phyloP scores from a whole-genome alignment of 2,329 filamentous ascomycete species.

The Claviceps humidiphila region DNA sequence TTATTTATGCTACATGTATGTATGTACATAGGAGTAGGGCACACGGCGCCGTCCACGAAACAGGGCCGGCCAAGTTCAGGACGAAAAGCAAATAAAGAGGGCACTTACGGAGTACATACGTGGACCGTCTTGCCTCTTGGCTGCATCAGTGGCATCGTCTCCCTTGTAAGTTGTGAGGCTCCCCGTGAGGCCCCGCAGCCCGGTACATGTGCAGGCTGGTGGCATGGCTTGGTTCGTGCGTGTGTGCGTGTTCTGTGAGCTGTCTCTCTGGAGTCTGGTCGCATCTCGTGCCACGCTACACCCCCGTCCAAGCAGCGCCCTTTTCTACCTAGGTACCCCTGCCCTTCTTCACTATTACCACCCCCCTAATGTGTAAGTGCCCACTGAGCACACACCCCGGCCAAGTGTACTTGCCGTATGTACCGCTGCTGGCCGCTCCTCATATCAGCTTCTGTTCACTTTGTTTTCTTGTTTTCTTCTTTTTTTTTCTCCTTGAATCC shows the following conservation, averaged over 20 bases:
- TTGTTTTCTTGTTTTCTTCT: neutral
- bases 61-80: too few species aligned
- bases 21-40: too few species aligned
- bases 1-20: too few species aligned
- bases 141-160: neutral
- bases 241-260: neutral
- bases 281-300: constrained; percentile 7
- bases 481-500: neutral
- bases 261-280: neutral
- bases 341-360: too few species aligned
- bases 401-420: too few species aligned
- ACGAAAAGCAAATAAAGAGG: too few species aligned
- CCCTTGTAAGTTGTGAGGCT: neutral
- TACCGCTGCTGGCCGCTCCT: too few species aligned
- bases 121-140: neutral
- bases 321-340: neutral
- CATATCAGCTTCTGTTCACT: neutral
- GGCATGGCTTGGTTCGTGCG: neutral
- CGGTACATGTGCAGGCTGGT: neutral
- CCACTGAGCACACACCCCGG: too few species aligned
- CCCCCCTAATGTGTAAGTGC: too few species aligned
- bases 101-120: too few species aligned
- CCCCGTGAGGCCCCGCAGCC: neutral
- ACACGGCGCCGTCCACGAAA: too few species aligned
- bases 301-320: constrained; percentile 1